phyloP scores from a whole-genome alignment of 257 asterid species.

The Scutellaria galericulata region DNA sequence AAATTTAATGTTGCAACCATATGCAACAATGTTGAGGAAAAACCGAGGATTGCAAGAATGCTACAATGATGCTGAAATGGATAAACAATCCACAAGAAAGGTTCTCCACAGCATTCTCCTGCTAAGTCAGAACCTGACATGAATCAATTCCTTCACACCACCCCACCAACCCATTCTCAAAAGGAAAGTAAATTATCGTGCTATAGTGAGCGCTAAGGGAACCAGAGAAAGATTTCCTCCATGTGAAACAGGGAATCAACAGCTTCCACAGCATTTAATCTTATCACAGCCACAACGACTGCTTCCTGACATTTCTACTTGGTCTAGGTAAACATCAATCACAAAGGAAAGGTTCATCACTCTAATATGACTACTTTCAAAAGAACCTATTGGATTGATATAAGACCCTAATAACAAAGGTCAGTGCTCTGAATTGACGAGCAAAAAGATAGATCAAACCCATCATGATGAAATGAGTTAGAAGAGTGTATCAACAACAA shows the following conservation, averaged over 20 bases:
- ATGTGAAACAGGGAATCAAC: slow-evolving; percentile 10
- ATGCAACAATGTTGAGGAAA: neutral
- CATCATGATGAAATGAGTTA: slow-evolving; percentile 10
- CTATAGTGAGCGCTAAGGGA: too few relatives aligned
- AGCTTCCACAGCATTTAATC: slow-evolving; percentile 10
- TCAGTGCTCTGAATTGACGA: neutral
- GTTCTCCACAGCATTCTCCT: neutral
- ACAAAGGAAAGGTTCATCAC: slow-evolving; percentile 2
- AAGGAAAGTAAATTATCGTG: too few relatives aligned
- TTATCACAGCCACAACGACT: neutral
- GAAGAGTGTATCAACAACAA: slow-evolving; percentile 1
- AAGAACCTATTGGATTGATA: neutral
- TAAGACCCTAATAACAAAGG: neutral
- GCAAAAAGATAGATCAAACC: slow-evolving; percentile 3
- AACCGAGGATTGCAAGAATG: slow-evolving; percentile 19
- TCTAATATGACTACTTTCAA: slow-evolving; percentile 8
- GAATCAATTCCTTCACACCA: too few relatives aligned
- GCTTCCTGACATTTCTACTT: neutral
- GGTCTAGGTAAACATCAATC: neutral
- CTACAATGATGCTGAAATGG: neutral
- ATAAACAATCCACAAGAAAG: slow-evolving; percentile 2
- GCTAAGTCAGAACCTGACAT: too few relatives aligned
- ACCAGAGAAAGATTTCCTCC: too few relatives aligned
- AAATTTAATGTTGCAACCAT: slow-evolving; percentile 18
- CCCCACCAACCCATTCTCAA: too few relatives aligned